Conservation (phyloP, 441 rosid genomes). For the Populus hybrid region DNA sequence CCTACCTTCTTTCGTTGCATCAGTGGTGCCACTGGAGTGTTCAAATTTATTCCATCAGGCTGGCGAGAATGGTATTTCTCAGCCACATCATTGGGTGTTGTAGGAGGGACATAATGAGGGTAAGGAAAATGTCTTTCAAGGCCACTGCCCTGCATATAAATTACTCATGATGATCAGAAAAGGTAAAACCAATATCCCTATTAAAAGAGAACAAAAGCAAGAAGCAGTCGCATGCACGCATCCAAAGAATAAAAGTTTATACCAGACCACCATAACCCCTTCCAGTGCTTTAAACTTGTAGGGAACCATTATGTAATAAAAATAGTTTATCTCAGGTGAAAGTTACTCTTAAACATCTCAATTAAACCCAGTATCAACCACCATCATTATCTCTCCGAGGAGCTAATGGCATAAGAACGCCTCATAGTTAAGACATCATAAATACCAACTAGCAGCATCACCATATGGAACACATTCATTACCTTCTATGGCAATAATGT, state of each 20-base stretch:
- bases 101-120: constrained; percentile 31
- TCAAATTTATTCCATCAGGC: constrained; percentile 35
- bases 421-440: neutral
- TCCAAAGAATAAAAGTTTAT: neutral
- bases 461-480: neutral
- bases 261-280: neutral
- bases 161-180: neutral
- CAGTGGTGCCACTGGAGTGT: constrained; percentile 26
- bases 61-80: constrained; percentile 37
- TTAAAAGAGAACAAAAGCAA: neutral
- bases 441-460: neutral
- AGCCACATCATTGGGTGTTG: constrained; percentile 24
- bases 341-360: neutral
- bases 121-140: constrained; percentile 33
- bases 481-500: neutral
- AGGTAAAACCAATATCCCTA: neutral
- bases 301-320: neutral
- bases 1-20: constrained; percentile 44
- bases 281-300: neutral
- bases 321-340: neutral
- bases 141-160: constrained; percentile 44
- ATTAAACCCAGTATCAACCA: neutral
- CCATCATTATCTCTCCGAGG: neutral
- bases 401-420: neutral
- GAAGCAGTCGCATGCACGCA: neutral